phyloP scores from a whole-genome alignment of 257 asterid species.

The Solanum pimpinellifolium region DNA sequence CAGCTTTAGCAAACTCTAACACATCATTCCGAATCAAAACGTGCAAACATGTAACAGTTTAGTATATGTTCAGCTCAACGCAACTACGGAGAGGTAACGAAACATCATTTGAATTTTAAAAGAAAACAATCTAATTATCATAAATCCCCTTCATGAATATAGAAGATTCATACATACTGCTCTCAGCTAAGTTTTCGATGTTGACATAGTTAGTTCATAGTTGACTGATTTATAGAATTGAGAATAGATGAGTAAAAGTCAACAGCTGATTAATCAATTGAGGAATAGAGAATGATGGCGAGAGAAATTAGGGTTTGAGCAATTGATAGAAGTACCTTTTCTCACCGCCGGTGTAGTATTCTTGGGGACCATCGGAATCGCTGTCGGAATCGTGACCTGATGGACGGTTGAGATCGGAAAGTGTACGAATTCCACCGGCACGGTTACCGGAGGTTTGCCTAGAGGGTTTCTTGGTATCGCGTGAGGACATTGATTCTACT shows the following conservation, averaged over 20 bases:
- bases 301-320: constrained; percentile 11
- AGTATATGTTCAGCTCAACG: not conserved
- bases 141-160: not conserved
- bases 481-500: constrained; percentile 42
- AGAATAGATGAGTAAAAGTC: not conserved
- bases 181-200: not conserved
- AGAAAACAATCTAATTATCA: not conserved
- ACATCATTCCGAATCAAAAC: not conserved
- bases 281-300: not conserved
- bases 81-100: not conserved
- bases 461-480: constrained; percentile 52
- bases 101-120: too few species aligned
- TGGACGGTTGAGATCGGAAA: constrained; percentile 88
- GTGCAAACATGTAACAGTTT: not conserved
- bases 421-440: constrained; percentile 77
- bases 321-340: constrained; percentile 46
- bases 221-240: not conserved
- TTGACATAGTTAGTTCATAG: not conserved
- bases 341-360: constrained; percentile 94
- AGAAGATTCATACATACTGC: not conserved
- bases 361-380: constrained; percentile 79
- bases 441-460: constrained; percentile 39
- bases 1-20: not conserved
- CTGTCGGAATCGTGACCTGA: constrained; percentile 57
- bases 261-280: not conserved